Percentiles rank a stretch among this genome's conserved stretches.
Evolutionary conservation across 2,329 filamentous ascomycete genomes (phyloP).

Genomic region (Claviceps sp.): DNA sequence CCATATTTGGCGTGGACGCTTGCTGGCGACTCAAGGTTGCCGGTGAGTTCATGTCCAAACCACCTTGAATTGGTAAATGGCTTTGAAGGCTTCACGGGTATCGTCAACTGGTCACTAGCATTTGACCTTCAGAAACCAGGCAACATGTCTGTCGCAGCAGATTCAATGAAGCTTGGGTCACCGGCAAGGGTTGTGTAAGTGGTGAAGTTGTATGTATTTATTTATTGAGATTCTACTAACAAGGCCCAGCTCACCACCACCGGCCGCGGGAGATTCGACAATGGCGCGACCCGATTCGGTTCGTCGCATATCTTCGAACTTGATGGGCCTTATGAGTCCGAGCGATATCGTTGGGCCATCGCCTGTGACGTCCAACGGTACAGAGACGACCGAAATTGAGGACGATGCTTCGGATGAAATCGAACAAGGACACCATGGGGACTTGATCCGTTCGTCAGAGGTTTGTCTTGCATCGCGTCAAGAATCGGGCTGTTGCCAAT

Average conservation of each 20-base stretch:
- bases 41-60: not conserved
- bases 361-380: constrained; percentile 75
- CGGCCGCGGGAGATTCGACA: constrained; percentile 26
- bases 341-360: constrained; percentile 67
- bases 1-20: not conserved
- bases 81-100: constrained; percentile 41
- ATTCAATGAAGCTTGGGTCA: constrained; percentile 34
- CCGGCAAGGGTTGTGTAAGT: constrained; percentile 40
- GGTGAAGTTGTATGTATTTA: not conserved
- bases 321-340: constrained; percentile 46
- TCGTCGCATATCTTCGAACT: constrained; percentile 33
- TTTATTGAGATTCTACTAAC: constrained; percentile 4
- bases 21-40: not conserved
- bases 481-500: not conserved
- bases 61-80: constrained; percentile 14
- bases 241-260: constrained; percentile 21
- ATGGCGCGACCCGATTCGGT: constrained; percentile 39
- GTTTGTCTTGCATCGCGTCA: constrained; percentile 9
- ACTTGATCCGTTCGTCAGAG: constrained; percentile 16
- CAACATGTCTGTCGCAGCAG: constrained; percentile 41
- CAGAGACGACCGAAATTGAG: constrained; percentile 72
- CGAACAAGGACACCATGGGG: constrained; percentile 16
- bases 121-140: constrained; percentile 28
- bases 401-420: constrained; percentile 57
- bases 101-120: constrained; percentile 42